Base-by-base conservation (phyloP, 1,284 basidiomycete species). In the Pseudozyma hubeiensis region DNA sequence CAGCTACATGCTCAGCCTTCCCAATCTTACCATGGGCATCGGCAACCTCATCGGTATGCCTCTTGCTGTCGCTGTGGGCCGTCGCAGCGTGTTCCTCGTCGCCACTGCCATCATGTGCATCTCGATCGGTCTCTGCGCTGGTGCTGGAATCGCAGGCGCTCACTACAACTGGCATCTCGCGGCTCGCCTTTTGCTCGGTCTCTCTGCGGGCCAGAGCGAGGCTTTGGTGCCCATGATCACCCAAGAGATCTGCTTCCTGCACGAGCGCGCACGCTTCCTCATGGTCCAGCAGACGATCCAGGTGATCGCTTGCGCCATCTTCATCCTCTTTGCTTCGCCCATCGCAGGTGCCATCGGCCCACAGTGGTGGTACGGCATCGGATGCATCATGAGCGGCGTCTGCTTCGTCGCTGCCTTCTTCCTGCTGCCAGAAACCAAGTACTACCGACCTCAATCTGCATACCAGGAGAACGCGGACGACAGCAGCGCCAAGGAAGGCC, bases 291-390 rank as follows among this genome's bases (percentile, higher is more conserved):
- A 58, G 49, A 58, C 56, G 16, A 51, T 58, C 29, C 56, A 58
- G 56, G 56, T 58, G 11, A 58, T 58, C 19, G 56, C 56, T 7
- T 48, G 50, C 3, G 37, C 56, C 33, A 49, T 58, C 41, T 58
- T 58, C 24, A 34, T 51, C 29, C 56, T 58, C 17, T 58, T 58
- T 39, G 56, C 56, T n/a, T 58, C 56, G 14, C 56, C 56, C 29
- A 58, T 58, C 31, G 56, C 56, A 13, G 48, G 14, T 8, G 46
- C 56, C 10, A 51, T 58, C 49, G 56, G 56, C 7, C 37, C 46
- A 24, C 56, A 58, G 33, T 58, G 56, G 56, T 58, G 56, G 56
- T 58, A 58, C 49, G 56, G 56, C 17, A 58, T 58, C 33, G 56
- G 56, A 7, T 58, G 56, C 56, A 43, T 31, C 17, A 30, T 58